phyloP scores from a whole-genome alignment of 805 yeast genomes.

The Isabelozyma heimii region DNA sequence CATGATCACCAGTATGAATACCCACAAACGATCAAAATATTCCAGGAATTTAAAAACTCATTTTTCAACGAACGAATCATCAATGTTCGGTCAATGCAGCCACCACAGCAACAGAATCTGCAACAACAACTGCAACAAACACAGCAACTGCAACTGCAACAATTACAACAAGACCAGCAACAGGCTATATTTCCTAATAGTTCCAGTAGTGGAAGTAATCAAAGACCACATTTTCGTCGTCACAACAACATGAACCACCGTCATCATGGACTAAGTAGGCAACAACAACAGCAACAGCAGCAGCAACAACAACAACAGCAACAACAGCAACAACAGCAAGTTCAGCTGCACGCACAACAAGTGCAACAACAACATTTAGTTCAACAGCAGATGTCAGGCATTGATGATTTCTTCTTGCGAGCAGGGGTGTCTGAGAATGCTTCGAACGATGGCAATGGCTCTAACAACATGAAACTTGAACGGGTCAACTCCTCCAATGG shows the following conservation, averaged over 20 bases:
- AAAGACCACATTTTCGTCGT: neutral
- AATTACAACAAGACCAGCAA: constrained; percentile 4
- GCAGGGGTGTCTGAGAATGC: neutral
- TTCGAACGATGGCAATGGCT: too few relatives aligned
- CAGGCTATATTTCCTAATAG: neutral
- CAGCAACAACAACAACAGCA: constrained; percentile 7
- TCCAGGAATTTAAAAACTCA: constrained; percentile 42
- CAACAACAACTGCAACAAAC: constrained; percentile 5
- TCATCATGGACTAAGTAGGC: constrained; percentile 1
- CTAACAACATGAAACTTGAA: too few relatives aligned
- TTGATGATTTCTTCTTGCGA: constrained; percentile 24
- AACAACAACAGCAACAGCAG: constrained; percentile 3
- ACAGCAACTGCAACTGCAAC: constrained; percentile 4
- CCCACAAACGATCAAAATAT: constrained; percentile 42
- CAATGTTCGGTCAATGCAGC: constrained; percentile 19
- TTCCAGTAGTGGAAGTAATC: neutral
- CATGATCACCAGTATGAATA: constrained; percentile 38
- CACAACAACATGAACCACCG: neutral
- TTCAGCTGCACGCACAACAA: constrained; percentile 2
- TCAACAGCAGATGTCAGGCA: constrained; percentile 10
- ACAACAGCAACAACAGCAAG: constrained; percentile 4
- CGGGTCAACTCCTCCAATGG: neutral
- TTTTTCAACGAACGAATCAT: constrained; percentile 40
- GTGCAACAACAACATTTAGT: constrained; percentile 7
- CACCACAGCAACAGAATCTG: constrained; percentile 10